These are phyloP conservation scores for Flaveria robusta DNA, from an alignment of 129 eudicot genomes.

Conservation along the genomic window DNA sequence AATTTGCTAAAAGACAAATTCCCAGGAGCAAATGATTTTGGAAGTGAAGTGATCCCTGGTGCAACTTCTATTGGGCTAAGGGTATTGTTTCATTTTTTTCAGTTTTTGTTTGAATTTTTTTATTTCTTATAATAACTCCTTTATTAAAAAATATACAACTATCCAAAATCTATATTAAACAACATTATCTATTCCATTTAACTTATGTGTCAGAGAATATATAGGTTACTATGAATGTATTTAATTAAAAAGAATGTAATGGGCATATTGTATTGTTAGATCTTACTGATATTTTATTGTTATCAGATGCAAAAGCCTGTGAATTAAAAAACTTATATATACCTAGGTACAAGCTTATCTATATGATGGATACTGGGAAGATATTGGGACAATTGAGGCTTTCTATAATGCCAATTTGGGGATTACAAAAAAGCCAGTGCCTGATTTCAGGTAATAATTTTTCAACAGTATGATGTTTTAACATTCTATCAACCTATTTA, in stretches of 20 bases:
- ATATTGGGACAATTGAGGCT: conserved; percentile 96
- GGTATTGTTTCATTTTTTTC: conserved; percentile 46
- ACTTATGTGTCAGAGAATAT: conserved; percentile 30
- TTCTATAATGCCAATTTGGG: conserved; percentile 91
- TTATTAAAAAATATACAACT: conserved; percentile 10
- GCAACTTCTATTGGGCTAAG: conserved; percentile 87
- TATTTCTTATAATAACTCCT: background rate
- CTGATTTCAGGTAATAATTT: conserved; percentile 74
- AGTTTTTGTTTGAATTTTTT: background rate
- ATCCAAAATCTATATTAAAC: conserved; percentile 24
- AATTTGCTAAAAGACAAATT: conserved; percentile 70
- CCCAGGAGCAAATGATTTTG: conserved; percentile 95
- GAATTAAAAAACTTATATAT: conserved; percentile 14
- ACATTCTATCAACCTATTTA: conserved; percentile 13
- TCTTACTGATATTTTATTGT: background rate
- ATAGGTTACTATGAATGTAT: conserved; percentile 1
- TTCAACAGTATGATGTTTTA: background rate
- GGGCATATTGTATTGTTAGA: conserved; percentile 5
- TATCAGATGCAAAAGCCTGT: conserved; percentile 11
- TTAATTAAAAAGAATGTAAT: background rate
- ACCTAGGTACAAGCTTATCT: conserved; percentile 89
- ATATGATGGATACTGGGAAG: conserved; percentile 98
- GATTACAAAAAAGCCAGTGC: conserved; percentile 91
- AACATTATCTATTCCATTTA: conserved; percentile 25
- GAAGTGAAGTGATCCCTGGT: conserved; percentile 98